These are phyloP conservation scores for Spinellus fusiger DNA, from an alignment of 192 early-diverging fungal species.

Conservation along the genomic window DNA sequence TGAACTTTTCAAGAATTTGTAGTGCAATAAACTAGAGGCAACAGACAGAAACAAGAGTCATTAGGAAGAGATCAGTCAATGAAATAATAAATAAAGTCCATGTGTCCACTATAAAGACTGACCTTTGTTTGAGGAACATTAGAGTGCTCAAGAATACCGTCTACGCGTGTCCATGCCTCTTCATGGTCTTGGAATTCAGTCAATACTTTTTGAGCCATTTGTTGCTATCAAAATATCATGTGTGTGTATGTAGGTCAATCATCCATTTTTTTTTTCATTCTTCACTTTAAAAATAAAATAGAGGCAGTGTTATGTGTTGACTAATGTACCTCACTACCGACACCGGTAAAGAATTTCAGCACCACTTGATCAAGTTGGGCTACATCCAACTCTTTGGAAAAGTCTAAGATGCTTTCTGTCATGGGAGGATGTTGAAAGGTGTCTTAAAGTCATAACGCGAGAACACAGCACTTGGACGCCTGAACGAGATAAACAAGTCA, in stretches of 20 bases:
- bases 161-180: constrained; percentile 93
- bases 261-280: background rate
- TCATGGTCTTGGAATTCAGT: constrained; percentile 94
- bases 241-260: background rate
- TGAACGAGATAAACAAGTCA: background rate
- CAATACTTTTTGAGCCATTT: constrained; percentile 78
- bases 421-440: background rate
- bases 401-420: constrained; percentile 76
- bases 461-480: background rate
- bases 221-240: constrained; percentile 65
- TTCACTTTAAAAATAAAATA: background rate
- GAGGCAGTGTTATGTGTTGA: too few species aligned
- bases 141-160: constrained; percentile 84
- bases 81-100: too few species aligned
- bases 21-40: constrained; percentile 61
- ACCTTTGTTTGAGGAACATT: constrained; percentile 81
- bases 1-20: constrained; percentile 87
- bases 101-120: background rate
- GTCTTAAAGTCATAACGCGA: background rate
- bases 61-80: too few species aligned
- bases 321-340: constrained; percentile 55
- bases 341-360: constrained; percentile 66
- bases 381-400: constrained; percentile 82
- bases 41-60: background rate
- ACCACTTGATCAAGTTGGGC: constrained; percentile 87